Percentiles rank a stretch among this genome's conserved stretches.
phyloP scores from a whole-genome alignment of 768 basidiomycete genomes.

The Serendipita sp. region DNA sequence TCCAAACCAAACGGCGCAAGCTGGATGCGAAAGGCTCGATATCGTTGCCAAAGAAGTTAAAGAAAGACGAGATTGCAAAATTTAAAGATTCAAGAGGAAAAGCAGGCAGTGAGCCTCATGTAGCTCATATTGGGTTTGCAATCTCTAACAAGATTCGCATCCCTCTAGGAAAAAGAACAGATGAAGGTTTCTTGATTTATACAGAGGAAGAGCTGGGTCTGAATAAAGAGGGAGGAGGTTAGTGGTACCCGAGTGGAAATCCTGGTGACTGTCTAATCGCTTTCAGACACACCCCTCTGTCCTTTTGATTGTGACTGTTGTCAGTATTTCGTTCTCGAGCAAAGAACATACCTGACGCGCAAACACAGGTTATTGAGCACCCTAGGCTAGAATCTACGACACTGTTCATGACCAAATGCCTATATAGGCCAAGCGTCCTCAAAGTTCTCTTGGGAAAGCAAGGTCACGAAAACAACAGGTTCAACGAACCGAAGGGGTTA shows the following conservation, averaged over 20 bases:
- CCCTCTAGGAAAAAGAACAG: slow-evolving; percentile 51
- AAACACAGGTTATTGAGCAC: background rate
- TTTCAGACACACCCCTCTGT: slow-evolving; percentile 59
- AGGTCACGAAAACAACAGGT: too few species aligned
- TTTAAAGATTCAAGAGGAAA: slow-evolving; percentile 66
- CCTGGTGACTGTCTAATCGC: background rate
- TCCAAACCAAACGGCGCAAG: slow-evolving; percentile 23
- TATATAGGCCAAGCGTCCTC: too few species aligned
- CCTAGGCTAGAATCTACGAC: too few species aligned
- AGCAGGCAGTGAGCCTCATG: slow-evolving; percentile 38
- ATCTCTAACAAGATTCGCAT: slow-evolving; percentile 9
- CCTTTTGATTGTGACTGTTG: slow-evolving; percentile 86
- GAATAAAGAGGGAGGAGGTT: slow-evolving; percentile 51
- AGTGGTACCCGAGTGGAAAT: slow-evolving; percentile 14
- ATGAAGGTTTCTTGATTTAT: slow-evolving; percentile 64
- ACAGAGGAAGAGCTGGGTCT: slow-evolving; percentile 75
- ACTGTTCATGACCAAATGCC: too few species aligned
- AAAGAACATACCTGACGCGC: background rate
- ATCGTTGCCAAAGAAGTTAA: slow-evolving; percentile 13
- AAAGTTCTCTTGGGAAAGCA: too few species aligned
- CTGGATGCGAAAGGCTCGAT: slow-evolving; percentile 13
- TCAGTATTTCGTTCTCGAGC: slow-evolving; percentile 23
- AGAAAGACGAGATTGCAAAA: slow-evolving; percentile 14
- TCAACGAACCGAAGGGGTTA: too few species aligned
- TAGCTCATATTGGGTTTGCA: background rate